Evolutionary conservation across 805 yeast genomes (phyloP).

Genomic region (Trichomonascus vanleenenianus): DNA sequence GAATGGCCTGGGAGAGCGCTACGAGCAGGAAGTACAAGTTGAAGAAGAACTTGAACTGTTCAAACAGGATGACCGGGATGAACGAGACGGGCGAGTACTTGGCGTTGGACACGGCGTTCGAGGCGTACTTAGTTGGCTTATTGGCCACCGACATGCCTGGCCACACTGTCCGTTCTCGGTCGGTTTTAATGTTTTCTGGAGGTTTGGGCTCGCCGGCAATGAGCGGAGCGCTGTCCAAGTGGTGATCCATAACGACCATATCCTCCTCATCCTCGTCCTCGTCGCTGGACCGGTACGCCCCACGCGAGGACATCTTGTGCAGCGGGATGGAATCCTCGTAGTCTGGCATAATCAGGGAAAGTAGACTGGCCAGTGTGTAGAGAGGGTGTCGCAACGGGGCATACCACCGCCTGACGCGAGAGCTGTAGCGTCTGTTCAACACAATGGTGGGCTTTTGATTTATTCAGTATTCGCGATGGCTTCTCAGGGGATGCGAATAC

Average conservation of each 20-base stretch:
- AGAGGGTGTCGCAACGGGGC: conserved; percentile 3
- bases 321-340: conserved; percentile 5
- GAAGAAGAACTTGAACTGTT: conserved; percentile 95
- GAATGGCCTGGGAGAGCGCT: conserved; percentile 88
- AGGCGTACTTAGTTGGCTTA: conserved; percentile 30
- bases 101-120: conserved; percentile 88
- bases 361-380: not conserved
- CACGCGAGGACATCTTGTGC: conserved; percentile 5
- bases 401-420: conserved; percentile 8
- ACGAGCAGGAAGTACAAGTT: conserved; percentile 86
- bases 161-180: not conserved
- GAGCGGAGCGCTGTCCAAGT: conserved; percentile 14
- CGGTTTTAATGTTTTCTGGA: not conserved
- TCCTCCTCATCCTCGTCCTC: conserved; percentile 11
- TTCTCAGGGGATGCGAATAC: no score
- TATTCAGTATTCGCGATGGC: no score
- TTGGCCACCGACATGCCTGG: not conserved
- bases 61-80: conserved; percentile 81
- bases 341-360: conserved; percentile 2
- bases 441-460: no score
- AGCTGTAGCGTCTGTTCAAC: not conserved
- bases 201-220: conserved; percentile 11
- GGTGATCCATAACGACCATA: conserved; percentile 4
- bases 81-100: conserved; percentile 85
- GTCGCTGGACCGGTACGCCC: not conserved